A percentile compares a stretch with the other conserved stretches of the same genome.
These are phyloP conservation scores for Microdochium paspali DNA, from an alignment of 2,329 filamentous ascomycete species.

Conservation along the genomic window DNA sequence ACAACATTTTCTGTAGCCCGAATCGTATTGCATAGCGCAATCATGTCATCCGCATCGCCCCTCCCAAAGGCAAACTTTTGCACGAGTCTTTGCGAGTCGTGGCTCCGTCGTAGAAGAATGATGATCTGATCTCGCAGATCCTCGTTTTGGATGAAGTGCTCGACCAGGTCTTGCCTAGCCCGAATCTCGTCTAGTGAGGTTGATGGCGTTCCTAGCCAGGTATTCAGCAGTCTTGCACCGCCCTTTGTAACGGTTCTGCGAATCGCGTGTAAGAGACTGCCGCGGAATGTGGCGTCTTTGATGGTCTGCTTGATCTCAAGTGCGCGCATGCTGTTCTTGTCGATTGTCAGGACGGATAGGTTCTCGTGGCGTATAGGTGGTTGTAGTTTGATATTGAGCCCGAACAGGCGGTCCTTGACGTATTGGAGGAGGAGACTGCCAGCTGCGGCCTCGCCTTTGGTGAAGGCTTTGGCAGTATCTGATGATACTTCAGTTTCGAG, in stretches of 20 bases:
- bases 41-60: constrained; percentile 84
- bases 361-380: constrained; percentile 67
- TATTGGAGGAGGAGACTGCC: constrained; percentile 79
- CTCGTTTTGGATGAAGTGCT: constrained; percentile 57
- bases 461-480: constrained; percentile 47
- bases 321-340: constrained; percentile 82
- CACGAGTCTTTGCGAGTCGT: constrained; percentile 81
- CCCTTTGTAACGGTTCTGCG: constrained; percentile 86
- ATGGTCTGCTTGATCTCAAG: constrained; percentile 85
- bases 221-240: constrained; percentile 72
- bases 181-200: constrained; percentile 77
- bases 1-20: constrained; percentile 60
- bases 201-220: constrained; percentile 84
- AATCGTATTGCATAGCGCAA: constrained; percentile 76
- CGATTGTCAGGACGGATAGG: constrained; percentile 77
- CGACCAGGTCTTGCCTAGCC: constrained; percentile 71
- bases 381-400: constrained; percentile 71
- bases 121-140: constrained; percentile 62
- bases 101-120: constrained; percentile 60
- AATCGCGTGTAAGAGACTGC: constrained; percentile 84
- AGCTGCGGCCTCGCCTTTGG: constrained; percentile 60
- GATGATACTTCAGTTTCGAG: constrained; percentile 62
- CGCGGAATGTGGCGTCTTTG: constrained; percentile 66
- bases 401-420: constrained; percentile 68
- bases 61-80: constrained; percentile 91